A percentile compares a stretch with the other conserved stretches of the same genome.
phyloP scores from a whole-genome alignment of 495 filamentous ascomycete species.

The Lasiosphaeriaceae sp. region DNA sequence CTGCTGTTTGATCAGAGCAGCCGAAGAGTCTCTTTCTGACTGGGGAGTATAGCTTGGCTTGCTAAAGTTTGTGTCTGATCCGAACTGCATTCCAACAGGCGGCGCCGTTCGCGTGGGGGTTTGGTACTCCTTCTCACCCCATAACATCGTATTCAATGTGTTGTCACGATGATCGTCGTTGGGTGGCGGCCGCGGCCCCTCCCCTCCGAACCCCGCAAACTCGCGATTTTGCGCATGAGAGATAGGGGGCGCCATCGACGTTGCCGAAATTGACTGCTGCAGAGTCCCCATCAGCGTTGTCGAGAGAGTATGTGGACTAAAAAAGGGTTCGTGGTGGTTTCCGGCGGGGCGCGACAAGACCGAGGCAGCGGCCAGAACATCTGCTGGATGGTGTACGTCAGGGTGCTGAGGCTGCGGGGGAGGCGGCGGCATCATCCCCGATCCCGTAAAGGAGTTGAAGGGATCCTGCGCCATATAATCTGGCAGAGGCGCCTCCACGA shows the following conservation, averaged over 20 bases:
- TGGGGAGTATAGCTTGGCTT: conserved; percentile 53
- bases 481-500: too few species aligned
- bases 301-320: too few species aligned
- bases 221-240: too few species aligned
- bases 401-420: background rate
- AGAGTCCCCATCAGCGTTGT: too few species aligned
- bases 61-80: conserved; percentile 60
- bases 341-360: conserved; percentile 13
- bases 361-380: conserved; percentile 45
- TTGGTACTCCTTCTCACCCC: background rate
- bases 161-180: background rate
- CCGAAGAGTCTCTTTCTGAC: conserved; percentile 51
- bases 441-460: background rate
- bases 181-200: too few species aligned
- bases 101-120: conserved; percentile 10
- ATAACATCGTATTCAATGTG: background rate
- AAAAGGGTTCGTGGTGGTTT: background rate
- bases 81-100: conserved; percentile 52
- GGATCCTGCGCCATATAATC: too few species aligned
- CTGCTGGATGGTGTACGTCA: conserved; percentile 17
- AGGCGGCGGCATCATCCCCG: background rate
- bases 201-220: too few species aligned
- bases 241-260: too few species aligned
- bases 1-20: conserved; percentile 50
- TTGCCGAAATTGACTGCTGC: too few species aligned